phyloP scores from a whole-genome alignment of 441 rosid genomes.

The Bocquillonia castaneifolia region DNA sequence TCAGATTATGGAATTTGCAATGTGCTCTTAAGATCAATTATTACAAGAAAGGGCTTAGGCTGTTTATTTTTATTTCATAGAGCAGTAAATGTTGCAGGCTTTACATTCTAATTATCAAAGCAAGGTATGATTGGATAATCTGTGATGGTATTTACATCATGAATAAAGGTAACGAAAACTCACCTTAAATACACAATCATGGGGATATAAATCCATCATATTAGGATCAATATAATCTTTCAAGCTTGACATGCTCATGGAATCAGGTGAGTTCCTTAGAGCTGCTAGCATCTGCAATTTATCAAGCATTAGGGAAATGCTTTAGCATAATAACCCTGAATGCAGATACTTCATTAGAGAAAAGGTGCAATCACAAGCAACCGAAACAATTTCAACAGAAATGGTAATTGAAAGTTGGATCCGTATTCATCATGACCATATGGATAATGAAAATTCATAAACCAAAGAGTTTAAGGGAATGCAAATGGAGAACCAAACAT shows the following conservation, averaged over 20 bases:
- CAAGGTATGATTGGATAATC: not conserved
- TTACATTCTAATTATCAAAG: not conserved
- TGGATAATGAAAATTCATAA: not conserved
- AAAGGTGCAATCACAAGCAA: not conserved
- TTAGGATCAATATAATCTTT: constrained; percentile 69
- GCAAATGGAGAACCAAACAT: not conserved
- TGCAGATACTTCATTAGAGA: not conserved
- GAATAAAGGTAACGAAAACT: constrained; percentile 8
- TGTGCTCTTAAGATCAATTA: not conserved
- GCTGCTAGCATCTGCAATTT: constrained; percentile 71
- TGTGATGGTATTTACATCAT: not conserved
- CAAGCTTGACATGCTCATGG: constrained; percentile 64
- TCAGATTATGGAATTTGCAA: not conserved
- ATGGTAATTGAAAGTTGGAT: not conserved
- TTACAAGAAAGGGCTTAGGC: not conserved
- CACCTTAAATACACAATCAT: constrained; percentile 91
- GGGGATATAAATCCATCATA: constrained; percentile 85
- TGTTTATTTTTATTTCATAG: not conserved
- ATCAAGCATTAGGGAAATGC: constrained; percentile 13
- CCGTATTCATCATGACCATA: not conserved
- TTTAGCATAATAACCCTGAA: not conserved
- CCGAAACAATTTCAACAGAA: not conserved
- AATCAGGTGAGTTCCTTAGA: constrained; percentile 66
- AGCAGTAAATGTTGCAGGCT: not conserved
- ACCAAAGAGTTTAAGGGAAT: not conserved